phyloP scores from a whole-genome alignment of 2,329 filamentous ascomycete genomes.

The Trichothecium roseum region DNA sequence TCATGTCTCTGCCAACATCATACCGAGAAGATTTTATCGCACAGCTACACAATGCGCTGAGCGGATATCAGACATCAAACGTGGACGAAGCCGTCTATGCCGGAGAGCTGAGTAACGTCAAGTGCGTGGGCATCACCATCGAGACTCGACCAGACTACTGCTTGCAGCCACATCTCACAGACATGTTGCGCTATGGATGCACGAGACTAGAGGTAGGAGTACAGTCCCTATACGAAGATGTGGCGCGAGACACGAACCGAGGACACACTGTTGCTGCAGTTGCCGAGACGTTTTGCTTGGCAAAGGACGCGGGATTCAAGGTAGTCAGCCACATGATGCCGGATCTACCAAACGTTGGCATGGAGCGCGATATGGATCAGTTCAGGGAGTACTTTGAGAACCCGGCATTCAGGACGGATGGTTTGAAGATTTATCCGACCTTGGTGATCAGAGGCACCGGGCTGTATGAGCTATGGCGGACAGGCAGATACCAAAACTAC shows the following conservation, averaged over 20 bases:
- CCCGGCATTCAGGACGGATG: constrained; percentile 90
- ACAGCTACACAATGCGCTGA: constrained; percentile 92
- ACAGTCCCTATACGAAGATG: constrained; percentile 94
- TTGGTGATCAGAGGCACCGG: constrained; percentile 94
- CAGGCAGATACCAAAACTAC: constrained; percentile 95
- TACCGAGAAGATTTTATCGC: constrained; percentile 93
- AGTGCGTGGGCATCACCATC: constrained; percentile 97
- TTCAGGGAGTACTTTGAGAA: constrained; percentile 98
- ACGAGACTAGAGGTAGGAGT: constrained; percentile 91
- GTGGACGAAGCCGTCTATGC: constrained; percentile 93
- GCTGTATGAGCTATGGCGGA: constrained; percentile 94
- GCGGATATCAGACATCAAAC: constrained; percentile 86
- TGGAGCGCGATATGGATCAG: constrained; percentile 94
- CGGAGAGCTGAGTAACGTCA: constrained; percentile 92
- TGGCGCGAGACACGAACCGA: constrained; percentile 94
- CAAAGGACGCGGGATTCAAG: constrained; percentile 97
- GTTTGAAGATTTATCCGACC: constrained; percentile 95
- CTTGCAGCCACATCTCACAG: constrained; percentile 84
- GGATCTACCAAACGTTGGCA: constrained; percentile 92
- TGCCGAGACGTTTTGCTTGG: constrained; percentile 91
- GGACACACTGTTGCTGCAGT: constrained; percentile 94
- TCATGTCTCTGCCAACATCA: constrained; percentile 86
- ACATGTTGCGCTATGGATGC: constrained; percentile 96
- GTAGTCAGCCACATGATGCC: constrained; percentile 99
- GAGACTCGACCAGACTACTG: constrained; percentile 97